Conservation (phyloP, 1,284 basidiomycete species). For the Inonotus hispidus region DNA sequence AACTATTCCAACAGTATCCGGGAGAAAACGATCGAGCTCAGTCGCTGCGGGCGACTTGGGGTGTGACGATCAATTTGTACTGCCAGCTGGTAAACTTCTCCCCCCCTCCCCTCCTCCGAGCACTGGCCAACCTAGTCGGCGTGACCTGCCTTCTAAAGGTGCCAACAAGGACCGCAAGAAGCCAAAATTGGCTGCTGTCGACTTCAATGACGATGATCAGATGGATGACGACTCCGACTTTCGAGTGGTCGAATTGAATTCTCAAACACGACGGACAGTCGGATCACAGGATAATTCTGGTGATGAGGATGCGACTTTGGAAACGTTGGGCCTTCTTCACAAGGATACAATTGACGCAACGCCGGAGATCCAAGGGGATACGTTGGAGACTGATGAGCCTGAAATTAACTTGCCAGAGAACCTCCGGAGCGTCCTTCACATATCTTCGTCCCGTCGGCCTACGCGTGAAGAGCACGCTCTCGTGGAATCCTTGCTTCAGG, state of each 20-base stretch:
- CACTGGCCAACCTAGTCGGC: slow-evolving; percentile 27
- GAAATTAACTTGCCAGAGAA: slow-evolving; percentile 61
- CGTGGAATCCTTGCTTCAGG: slow-evolving; percentile 54
- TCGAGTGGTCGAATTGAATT: slow-evolving; percentile 24
- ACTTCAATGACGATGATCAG: neutral
- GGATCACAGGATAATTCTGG: neutral
- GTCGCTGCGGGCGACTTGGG: neutral
- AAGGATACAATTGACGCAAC: neutral
- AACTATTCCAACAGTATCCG: neutral
- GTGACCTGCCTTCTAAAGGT: slow-evolving; percentile 33
- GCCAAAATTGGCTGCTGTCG: slow-evolving; percentile 26
- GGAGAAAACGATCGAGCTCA: slow-evolving; percentile 6
- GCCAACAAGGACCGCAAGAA: slow-evolving; percentile 35
- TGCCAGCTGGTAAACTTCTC: slow-evolving; percentile 29
- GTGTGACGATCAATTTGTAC: neutral
- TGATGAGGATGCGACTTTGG: neutral
- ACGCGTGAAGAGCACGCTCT: slow-evolving; percentile 47
- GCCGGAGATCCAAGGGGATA: neutral
- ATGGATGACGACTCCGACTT: slow-evolving; percentile 1
- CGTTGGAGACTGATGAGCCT: neutral
- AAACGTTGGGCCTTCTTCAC: neutral
- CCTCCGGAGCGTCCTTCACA: slow-evolving; percentile 54
- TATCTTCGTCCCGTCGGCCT: slow-evolving; percentile 41
- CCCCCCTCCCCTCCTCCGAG: slow-evolving; percentile 62
- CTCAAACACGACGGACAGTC: slow-evolving; percentile 22